Base-by-base conservation (phyloP, 768 basidiomycete species). In the Phlegmacium glaucopus region DNA sequence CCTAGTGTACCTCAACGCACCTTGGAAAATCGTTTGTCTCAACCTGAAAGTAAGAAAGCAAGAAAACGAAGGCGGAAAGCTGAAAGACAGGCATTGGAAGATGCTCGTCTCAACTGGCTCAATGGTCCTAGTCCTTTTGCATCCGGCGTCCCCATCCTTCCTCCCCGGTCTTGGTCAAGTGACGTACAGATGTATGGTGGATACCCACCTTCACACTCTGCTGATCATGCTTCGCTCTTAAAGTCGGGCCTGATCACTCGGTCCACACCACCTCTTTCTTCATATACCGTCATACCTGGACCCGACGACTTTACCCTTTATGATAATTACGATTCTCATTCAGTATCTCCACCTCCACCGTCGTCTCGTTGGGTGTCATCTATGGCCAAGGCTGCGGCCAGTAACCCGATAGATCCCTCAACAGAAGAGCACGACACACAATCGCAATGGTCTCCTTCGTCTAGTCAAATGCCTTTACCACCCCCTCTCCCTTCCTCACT, bases 291-390 rank as follows among this genome's bases (percentile, higher is more conserved):
- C 5, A 2, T 22, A 22, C 22, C 22, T 22, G 22, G 5, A 2
- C 22, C 2, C 5, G 32, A 34, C 11, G 32, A 34, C 6, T 30
- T 15, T 28, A 30, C 16, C 26, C 13, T 22, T 44, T 37, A 28
- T 28, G 29, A 15, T n/a, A 16, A 29, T 29, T 32, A 44, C 12
- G 27, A 30, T 35, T 48, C 32, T 18, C 44, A 13, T 39, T 48
- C 15, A 44, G 44, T 27, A 29, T 15, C 53, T 13, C 44, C 42
- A 25, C 46, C 54, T 5, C 48, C 59, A 1, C 52, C 63, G 1
- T 49, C 66, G 6, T 60, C 56, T 9, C 45, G 57, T 6, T 75
- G 72, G 72, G 71, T 72, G 1, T 68, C 71, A 13, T 70, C 72
- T 1, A 74, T 74, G 73, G 64, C 69, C 13, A 59, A 62, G 55